Evolutionary conservation across 805 yeast species (phyloP).

Genomic region (Metschnikowia similis): DNA sequence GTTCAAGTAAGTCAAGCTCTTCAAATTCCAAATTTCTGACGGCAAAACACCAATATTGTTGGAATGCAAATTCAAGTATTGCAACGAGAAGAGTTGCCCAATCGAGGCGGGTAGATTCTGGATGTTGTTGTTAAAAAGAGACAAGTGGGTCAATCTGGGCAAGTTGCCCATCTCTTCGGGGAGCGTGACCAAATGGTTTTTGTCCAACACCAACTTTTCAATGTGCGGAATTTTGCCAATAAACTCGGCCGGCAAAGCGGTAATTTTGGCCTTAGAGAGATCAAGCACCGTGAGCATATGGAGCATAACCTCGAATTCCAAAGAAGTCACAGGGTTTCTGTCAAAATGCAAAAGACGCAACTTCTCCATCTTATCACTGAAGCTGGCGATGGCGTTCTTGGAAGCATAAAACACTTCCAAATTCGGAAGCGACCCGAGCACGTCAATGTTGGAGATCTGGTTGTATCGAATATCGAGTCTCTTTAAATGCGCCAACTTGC

Average conservation of each 20-base stretch:
- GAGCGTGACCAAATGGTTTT: constrained; percentile 73
- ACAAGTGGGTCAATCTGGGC: constrained; percentile 56
- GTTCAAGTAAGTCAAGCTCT: constrained; percentile 55
- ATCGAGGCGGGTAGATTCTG: constrained; percentile 65
- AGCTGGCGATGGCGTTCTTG: constrained; percentile 69
- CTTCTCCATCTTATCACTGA: constrained; percentile 57
- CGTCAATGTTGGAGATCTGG: constrained; percentile 49
- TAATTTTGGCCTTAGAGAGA: constrained; percentile 75
- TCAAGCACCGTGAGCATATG: constrained; percentile 66
- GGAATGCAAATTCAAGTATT: constrained; percentile 72
- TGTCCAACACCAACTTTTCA: constrained; percentile 71
- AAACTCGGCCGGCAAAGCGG: constrained; percentile 65
- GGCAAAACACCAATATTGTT: constrained; percentile 75
- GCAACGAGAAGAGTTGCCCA: constrained; percentile 55
- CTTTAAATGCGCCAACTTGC: constrained; percentile 52
- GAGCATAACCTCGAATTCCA: constrained; percentile 51
- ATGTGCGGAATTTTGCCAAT: constrained; percentile 58
- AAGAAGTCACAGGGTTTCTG: constrained; percentile 77
- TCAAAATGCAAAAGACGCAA: constrained; percentile 69
- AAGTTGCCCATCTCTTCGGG: constrained; percentile 67
- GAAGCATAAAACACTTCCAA: constrained; percentile 71
- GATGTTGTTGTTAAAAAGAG: constrained; percentile 71
- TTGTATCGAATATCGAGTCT: constrained; percentile 79
- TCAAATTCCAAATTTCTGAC: constrained; percentile 60
- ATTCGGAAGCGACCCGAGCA: constrained; percentile 52